These are phyloP conservation scores for Colletotrichum navitas DNA, from an alignment of 2,329 filamentous ascomycete species.

Conservation along the genomic window DNA sequence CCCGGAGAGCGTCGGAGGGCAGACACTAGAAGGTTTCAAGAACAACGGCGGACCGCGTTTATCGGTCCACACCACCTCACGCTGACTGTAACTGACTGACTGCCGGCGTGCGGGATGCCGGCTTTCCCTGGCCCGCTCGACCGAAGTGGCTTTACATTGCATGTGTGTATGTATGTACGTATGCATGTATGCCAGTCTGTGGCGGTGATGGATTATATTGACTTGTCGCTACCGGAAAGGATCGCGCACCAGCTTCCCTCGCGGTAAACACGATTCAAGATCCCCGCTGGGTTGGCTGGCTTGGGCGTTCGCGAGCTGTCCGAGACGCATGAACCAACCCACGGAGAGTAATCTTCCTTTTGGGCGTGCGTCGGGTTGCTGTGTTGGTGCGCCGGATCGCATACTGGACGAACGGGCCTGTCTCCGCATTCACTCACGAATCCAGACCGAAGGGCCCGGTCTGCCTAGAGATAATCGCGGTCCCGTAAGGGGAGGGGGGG, in stretches of 20 bases:
- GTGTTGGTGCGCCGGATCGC: not conserved
- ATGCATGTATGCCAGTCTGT: not conserved
- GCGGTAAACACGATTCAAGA: slow-evolving; percentile 34
- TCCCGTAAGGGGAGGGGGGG: not conserved
- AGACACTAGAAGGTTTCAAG: not conserved
- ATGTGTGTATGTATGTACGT: too few relatives aligned
- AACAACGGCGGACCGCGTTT: slow-evolving; percentile 9
- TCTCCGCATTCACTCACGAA: not conserved
- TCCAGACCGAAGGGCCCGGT: not conserved
- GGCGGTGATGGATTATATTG: not conserved
- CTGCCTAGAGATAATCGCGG: slow-evolving; percentile 16
- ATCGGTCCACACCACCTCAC: not conserved
- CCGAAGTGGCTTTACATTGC: too few relatives aligned
- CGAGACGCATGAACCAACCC: slow-evolving; percentile 36
- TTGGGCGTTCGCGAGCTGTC: not conserved
- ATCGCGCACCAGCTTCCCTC: not conserved
- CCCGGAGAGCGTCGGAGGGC: not conserved
- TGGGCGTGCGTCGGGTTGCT: not conserved
- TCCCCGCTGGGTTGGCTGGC: not conserved
- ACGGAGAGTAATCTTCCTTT: not conserved
- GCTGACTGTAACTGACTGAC: not conserved
- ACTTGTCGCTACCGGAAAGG: not conserved
- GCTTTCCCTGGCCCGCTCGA: not conserved
- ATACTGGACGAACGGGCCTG: not conserved
- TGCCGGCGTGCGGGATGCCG: not conserved